Conservation (phyloP, 2,329 filamentous ascomycete genomes). For the Apiospora marii region DNA sequence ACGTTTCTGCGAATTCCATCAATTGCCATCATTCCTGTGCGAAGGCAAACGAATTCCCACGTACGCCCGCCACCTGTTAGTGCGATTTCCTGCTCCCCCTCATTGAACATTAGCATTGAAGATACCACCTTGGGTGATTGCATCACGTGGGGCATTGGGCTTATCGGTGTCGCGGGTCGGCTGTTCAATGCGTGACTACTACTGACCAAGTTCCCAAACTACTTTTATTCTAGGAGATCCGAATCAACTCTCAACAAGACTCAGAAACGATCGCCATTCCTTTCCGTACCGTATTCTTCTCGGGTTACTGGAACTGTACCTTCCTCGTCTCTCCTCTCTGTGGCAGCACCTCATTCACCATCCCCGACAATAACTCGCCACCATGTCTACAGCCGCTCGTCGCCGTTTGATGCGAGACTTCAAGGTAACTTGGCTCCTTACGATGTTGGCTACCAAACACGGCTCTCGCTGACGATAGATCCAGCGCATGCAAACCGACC, state of each 20-base stretch:
- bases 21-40: neutral
- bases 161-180: constrained; percentile 20
- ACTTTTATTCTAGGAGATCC: constrained; percentile 11
- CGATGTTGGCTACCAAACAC: neutral
- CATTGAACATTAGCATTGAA: constrained; percentile 4
- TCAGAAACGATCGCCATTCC: neutral
- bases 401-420: constrained; percentile 82
- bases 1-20: neutral
- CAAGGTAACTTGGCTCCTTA: constrained; percentile 61
- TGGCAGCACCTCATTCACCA: neutral
- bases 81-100: neutral
- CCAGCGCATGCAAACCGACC: constrained; percentile 98
- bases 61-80: neutral
- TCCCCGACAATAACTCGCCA: constrained; percentile 5
- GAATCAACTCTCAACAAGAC: neutral
- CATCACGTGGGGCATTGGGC: constrained; percentile 19
- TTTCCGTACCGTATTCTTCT: neutral
- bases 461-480: constrained; percentile 6
- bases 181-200: constrained; percentile 14
- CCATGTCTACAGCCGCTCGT: constrained; percentile 78
- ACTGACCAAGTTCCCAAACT: constrained; percentile 12
- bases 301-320: neutral
- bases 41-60: neutral
- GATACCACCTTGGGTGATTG: neutral
- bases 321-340: neutral